Evolutionary conservation across 257 asterid genomes (phyloP).

Genomic region (Solanum sparsipilum): DNA sequence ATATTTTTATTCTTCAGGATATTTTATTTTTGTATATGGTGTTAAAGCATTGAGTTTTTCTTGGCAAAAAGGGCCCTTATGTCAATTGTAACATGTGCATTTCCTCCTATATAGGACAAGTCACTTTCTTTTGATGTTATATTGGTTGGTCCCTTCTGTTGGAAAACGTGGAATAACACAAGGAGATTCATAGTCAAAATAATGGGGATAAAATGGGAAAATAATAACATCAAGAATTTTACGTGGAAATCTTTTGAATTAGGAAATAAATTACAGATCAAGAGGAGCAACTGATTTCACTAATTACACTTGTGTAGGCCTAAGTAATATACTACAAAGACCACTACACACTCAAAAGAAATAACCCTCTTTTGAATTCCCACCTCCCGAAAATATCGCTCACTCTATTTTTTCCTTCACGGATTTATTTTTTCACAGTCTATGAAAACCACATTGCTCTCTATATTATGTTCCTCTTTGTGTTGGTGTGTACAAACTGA

Average conservation of each 20-base stretch:
- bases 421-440: too few species aligned
- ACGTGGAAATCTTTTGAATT: background rate
- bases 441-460: too few species aligned
- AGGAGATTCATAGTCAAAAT: background rate
- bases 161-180: background rate
- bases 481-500: too few species aligned
- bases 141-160: background rate
- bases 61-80: background rate
- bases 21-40: background rate
- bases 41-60: background rate
- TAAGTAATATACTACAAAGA: too few species aligned
- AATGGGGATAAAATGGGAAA: too few species aligned
- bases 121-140: background rate
- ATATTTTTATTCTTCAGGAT: background rate
- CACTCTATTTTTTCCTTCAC: too few species aligned
- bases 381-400: too few species aligned
- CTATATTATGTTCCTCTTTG: too few species aligned
- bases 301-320: too few species aligned
- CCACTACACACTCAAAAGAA: too few species aligned
- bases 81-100: background rate
- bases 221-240: too few species aligned
- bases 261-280: background rate
- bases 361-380: too few species aligned
- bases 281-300: background rate
- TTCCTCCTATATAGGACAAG: background rate